Conservation (phyloP, 495 filamentous ascomycete genomes). For the Friedmanniomyces simplex region DNA sequence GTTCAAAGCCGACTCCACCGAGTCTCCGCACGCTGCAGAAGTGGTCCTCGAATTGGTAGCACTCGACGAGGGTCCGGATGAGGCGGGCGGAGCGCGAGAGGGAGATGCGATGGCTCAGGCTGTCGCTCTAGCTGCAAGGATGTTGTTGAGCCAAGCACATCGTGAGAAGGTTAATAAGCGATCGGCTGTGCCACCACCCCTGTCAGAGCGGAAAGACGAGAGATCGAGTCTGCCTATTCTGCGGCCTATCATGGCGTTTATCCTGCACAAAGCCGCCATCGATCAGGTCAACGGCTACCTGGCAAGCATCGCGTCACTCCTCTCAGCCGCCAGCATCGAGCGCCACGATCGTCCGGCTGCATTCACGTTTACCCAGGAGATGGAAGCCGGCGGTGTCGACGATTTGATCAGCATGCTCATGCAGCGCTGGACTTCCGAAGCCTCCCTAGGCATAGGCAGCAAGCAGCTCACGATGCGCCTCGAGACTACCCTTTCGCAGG, state of each 20-base stretch:
- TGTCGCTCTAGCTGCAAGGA: slow-evolving; percentile 15
- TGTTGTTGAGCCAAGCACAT: slow-evolving; percentile 22
- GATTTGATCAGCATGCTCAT: slow-evolving; percentile 1
- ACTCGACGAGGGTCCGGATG: slow-evolving; percentile 7
- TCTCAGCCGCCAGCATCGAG: slow-evolving; percentile 2
- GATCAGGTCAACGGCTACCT: slow-evolving; percentile 4
- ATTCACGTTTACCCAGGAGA: neutral
- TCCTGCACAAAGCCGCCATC: slow-evolving; percentile 6
- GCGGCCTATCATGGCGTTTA: slow-evolving; percentile 13
- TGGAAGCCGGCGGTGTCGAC: neutral
- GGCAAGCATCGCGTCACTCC: neutral
- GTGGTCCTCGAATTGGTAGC: slow-evolving; percentile 14
- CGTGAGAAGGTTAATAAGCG: slow-evolving; percentile 12
- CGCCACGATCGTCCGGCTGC: neutral
- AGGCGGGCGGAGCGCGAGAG: neutral
- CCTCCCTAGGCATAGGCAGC: neutral
- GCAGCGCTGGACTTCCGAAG: slow-evolving; percentile 7
- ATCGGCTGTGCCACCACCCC: slow-evolving; percentile 14
- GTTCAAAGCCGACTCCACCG: neutral
- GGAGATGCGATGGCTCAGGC: slow-evolving; percentile 14
- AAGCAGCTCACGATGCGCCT: neutral
- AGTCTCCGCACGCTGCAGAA: neutral
- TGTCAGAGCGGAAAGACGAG: slow-evolving; percentile 12
- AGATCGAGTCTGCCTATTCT: slow-evolving; percentile 9
- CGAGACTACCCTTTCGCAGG: slow-evolving; percentile 7